Percentiles rank a stretch among this genome's conserved stretches.
These are phyloP conservation scores for Pyrenochaeta sp. DNA, from an alignment of 2,329 filamentous ascomycete species.

Conservation along the genomic window DNA sequence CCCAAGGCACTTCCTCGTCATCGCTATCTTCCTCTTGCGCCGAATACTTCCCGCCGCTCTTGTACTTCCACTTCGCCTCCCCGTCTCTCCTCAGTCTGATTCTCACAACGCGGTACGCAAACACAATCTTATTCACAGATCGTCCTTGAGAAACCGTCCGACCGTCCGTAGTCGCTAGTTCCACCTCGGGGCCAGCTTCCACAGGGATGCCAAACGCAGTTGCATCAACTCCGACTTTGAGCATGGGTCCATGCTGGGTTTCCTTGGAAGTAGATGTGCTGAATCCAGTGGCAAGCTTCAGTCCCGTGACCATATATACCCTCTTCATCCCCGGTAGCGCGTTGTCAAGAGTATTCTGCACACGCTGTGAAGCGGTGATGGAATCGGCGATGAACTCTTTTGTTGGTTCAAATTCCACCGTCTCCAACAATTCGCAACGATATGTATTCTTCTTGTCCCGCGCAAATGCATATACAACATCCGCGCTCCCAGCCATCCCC, in stretches of 20 bases:
- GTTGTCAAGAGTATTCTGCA: not conserved
- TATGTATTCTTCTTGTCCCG: conserved; percentile 4
- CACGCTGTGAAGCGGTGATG: conserved; percentile 2
- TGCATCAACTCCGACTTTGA: not conserved
- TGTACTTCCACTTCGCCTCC: not conserved
- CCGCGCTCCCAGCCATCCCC: not conserved
- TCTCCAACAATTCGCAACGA: conserved; percentile 6
- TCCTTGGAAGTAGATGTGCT: not conserved
- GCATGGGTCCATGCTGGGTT: not conserved
- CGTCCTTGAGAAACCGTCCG: not conserved
- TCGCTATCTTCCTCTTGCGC: not conserved
- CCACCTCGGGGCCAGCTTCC: not conserved
- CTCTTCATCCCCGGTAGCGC: not conserved
- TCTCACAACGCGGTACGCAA: conserved; percentile 6
- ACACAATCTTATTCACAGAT: conserved; percentile 3
- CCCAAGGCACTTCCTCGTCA: not conserved
- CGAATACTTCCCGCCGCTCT: conserved; percentile 2
- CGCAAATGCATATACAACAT: conserved; percentile 2
- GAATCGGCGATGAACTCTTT: conserved; percentile 1
- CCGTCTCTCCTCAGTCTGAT: conserved; percentile 2
- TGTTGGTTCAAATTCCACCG: conserved; percentile 7
- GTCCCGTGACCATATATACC: conserved; percentile 6
- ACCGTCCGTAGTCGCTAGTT: not conserved
- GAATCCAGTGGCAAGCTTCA: conserved; percentile 6
- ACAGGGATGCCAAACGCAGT: not conserved